Percentiles rank a stretch among this genome's conserved stretches.
These are phyloP conservation scores for Fraxinus angustifolia DNA, from an alignment of 305 asterid genomes.

Conservation along the genomic window DNA sequence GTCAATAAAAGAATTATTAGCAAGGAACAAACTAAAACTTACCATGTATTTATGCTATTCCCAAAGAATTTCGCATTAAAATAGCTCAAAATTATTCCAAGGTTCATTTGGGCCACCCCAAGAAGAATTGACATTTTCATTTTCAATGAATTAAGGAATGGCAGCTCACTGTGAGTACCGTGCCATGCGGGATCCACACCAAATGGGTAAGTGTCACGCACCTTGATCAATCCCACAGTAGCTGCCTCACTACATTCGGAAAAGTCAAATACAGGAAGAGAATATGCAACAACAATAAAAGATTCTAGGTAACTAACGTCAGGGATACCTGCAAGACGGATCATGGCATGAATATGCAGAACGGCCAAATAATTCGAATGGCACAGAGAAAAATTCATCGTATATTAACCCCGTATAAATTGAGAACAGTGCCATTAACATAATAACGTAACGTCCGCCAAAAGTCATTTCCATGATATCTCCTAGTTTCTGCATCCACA, in stretches of 20 bases:
- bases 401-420: slow-evolving; percentile 88
- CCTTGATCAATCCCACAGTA: slow-evolving; percentile 73
- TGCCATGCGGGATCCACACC: slow-evolving; percentile 97
- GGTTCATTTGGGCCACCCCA: slow-evolving; percentile 95
- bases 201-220: slow-evolving; percentile 77
- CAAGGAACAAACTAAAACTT: slow-evolving; percentile 24
- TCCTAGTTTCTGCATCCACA: slow-evolving; percentile 78
- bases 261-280: slow-evolving; percentile 18
- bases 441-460: slow-evolving; percentile 86
- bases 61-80: slow-evolving; percentile 74
- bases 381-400: slow-evolving; percentile 86
- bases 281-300: slow-evolving; percentile 19
- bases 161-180: slow-evolving; percentile 84
- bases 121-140: slow-evolving; percentile 94
- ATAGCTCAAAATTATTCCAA: slow-evolving; percentile 79
- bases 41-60: slow-evolving; percentile 73
- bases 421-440: slow-evolving; percentile 85
- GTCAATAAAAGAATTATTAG: background rate
- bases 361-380: slow-evolving; percentile 67
- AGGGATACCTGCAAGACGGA: slow-evolving; percentile 72
- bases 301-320: slow-evolving; percentile 18
- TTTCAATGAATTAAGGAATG: slow-evolving; percentile 81
- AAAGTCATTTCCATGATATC: slow-evolving; percentile 92
- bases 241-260: slow-evolving; percentile 62
- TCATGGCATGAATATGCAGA: slow-evolving; percentile 89